These are phyloP conservation scores for Vigna unguiculata DNA, from an alignment of 306 rosid species.

Conservation along the genomic window DNA sequence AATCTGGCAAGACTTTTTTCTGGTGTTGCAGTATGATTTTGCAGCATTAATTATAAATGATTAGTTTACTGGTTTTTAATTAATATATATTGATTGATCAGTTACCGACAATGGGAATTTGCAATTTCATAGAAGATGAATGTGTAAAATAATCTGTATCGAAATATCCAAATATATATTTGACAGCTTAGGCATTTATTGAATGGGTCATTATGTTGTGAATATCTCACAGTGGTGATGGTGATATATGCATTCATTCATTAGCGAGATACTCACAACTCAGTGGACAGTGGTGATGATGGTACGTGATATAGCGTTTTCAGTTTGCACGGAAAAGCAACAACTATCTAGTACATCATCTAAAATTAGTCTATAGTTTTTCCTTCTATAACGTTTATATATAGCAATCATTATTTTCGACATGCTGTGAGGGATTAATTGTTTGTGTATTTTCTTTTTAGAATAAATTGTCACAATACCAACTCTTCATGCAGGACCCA, in stretches of 20 bases:
- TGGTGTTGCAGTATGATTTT: no score
- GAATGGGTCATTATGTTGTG: conserved; percentile 38
- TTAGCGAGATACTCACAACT: background rate
- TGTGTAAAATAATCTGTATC: background rate
- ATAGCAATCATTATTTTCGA: background rate
- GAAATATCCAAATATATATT: background rate
- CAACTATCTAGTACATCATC: background rate
- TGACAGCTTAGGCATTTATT: conserved; percentile 26
- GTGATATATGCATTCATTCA: conserved; percentile 30
- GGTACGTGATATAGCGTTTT: conserved; percentile 27
- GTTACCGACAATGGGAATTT: conserved; percentile 31
- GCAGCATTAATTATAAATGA: no score
- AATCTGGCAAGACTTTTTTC: no score
- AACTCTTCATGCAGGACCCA: background rate
- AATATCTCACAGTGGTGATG: conserved; percentile 20
- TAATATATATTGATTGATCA: no score
- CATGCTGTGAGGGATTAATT: background rate
- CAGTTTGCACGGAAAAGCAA: conserved; percentile 29
- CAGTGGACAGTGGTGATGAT: conserved; percentile 29
- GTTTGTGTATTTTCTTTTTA: background rate
- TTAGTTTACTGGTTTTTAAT: no score
- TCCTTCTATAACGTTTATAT: background rate
- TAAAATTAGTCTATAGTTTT: conserved; percentile 18
- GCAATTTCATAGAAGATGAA: background rate
- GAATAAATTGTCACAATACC: background rate